Conservation (phyloP, 2,329 filamentous ascomycete genomes). For the Hypoxylon sp. region DNA sequence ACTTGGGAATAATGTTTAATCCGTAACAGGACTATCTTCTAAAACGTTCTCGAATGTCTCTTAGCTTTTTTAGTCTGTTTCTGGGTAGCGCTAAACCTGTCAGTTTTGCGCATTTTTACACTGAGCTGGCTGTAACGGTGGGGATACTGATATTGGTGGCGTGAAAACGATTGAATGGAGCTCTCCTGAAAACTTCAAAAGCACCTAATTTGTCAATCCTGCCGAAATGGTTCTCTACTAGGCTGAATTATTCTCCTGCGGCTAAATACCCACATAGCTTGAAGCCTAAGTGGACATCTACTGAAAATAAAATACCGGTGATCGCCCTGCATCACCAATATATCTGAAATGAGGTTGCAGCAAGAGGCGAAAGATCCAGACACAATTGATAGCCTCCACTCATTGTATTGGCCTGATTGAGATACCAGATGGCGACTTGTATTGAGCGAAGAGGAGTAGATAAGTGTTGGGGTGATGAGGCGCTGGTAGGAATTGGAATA, state of each 20-base stretch:
- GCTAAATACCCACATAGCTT: conserved; percentile 23
- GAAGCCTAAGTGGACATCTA: neutral
- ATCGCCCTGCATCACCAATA: conserved; percentile 18
- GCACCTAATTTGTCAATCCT: neutral
- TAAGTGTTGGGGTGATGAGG: no score
- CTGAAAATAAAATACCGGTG: conserved; percentile 24
- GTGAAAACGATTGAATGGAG: neutral
- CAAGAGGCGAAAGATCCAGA: neutral
- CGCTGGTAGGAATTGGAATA: no score
- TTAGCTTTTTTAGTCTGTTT: no score
- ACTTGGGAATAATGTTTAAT: no score
- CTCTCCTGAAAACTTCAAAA: conserved; percentile 1
- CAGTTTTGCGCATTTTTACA: no score
- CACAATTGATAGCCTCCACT: neutral
- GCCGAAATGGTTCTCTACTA: conserved; percentile 4
- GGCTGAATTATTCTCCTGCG: conserved; percentile 26
- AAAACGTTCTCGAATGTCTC: no score
- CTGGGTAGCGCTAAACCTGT: no score
- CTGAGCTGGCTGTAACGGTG: no score
- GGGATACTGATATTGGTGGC: no score
- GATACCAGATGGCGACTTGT: conserved; percentile 10
- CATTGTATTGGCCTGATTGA: conserved; percentile 19
- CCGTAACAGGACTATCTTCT: no score
- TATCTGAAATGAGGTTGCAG: conserved; percentile 22
- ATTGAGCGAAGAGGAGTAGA: conserved; percentile 2